Evolutionary conservation across 495 filamentous ascomycete genomes (phyloP).

Genomic region (Lasiosphaeria hispida): DNA sequence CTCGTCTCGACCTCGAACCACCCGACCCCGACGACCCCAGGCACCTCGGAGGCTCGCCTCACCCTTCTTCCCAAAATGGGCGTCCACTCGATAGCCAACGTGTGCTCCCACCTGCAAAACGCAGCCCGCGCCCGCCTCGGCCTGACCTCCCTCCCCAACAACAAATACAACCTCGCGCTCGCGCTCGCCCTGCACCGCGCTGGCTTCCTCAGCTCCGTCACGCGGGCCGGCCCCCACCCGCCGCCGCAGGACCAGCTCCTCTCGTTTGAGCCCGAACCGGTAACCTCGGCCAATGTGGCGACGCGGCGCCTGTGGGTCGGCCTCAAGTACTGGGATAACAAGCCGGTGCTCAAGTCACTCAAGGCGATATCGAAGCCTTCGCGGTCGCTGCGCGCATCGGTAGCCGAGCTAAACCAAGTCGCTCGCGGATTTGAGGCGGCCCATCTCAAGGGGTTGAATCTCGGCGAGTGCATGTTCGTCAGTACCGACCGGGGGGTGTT

Average conservation of each 20-base stretch:
- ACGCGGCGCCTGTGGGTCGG: constrained; percentile 83
- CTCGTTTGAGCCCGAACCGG: constrained; percentile 53
- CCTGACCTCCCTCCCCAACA: constrained; percentile 80
- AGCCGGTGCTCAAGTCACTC: constrained; percentile 76
- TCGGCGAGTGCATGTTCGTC: constrained; percentile 84
- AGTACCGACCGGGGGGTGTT: constrained; percentile 76
- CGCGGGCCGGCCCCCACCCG: constrained; percentile 68
- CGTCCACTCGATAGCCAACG: constrained; percentile 72
- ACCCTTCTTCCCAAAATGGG: constrained; percentile 60
- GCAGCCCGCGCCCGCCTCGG: constrained; percentile 80
- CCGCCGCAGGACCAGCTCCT: constrained; percentile 54
- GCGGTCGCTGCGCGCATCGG: constrained; percentile 63
- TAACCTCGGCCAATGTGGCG: constrained; percentile 77
- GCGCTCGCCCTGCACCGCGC: constrained; percentile 74
- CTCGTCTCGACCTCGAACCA: neutral
- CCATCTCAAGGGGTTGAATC: constrained; percentile 67
- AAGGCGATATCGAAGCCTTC: constrained; percentile 73
- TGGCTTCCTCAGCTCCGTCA: constrained; percentile 80
- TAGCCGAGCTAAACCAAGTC: constrained; percentile 58
- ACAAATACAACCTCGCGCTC: constrained; percentile 74
- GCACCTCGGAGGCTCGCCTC: neutral
- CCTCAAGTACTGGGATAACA: constrained; percentile 87
- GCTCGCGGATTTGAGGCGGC: constrained; percentile 62
- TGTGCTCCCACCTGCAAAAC: constrained; percentile 94
- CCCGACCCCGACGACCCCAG: neutral